These are phyloP conservation scores for Nitzschia sp. DNA, from an alignment of 108 stramenopile genomes.

Conservation along the genomic window DNA sequence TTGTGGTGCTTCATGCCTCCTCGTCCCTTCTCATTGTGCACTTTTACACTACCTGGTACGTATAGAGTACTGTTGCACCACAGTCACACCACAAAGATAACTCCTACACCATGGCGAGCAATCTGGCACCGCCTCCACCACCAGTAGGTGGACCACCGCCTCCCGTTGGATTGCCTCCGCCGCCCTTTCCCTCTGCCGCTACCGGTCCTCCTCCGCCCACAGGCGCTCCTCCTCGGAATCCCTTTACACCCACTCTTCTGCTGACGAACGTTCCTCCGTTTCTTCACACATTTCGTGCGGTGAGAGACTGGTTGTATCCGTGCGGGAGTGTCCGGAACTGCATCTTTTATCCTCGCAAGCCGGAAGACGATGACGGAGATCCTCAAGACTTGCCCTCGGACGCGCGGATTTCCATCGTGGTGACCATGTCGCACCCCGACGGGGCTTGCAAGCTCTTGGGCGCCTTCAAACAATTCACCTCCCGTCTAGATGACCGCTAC, in stretches of 20 bases:
- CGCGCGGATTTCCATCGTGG: constrained; percentile 27
- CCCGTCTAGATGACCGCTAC: constrained; percentile 23
- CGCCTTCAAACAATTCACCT: constrained; percentile 27
- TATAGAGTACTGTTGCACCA: too few relatives aligned
- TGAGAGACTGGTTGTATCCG: constrained; percentile 40
- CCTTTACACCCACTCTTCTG: constrained; percentile 34
- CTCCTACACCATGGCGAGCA: constrained; percentile 9
- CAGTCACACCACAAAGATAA: too few relatives aligned
- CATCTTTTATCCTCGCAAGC: constrained; percentile 27
- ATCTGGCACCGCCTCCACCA: constrained; percentile 15
- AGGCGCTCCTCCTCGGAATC: constrained; percentile 21
- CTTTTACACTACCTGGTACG: too few relatives aligned
- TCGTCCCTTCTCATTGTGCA: too few relatives aligned
- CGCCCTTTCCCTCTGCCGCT: constrained; percentile 8
- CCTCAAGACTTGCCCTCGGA: not conserved
- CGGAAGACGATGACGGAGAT: constrained; percentile 13
- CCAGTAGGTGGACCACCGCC: constrained; percentile 27
- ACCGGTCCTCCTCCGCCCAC: constrained; percentile 12
- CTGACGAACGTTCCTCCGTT: constrained; percentile 39
- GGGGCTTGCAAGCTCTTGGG: constrained; percentile 43
- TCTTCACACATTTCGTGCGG: constrained; percentile 23
- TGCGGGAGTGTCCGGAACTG: constrained; percentile 31
- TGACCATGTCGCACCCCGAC: constrained; percentile 54
- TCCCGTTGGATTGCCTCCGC: constrained; percentile 4
- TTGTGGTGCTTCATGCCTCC: too few relatives aligned